Evolutionary conservation across 2,329 filamentous ascomycete species (phyloP).

Genomic region (Penicillium concentricum): DNA sequence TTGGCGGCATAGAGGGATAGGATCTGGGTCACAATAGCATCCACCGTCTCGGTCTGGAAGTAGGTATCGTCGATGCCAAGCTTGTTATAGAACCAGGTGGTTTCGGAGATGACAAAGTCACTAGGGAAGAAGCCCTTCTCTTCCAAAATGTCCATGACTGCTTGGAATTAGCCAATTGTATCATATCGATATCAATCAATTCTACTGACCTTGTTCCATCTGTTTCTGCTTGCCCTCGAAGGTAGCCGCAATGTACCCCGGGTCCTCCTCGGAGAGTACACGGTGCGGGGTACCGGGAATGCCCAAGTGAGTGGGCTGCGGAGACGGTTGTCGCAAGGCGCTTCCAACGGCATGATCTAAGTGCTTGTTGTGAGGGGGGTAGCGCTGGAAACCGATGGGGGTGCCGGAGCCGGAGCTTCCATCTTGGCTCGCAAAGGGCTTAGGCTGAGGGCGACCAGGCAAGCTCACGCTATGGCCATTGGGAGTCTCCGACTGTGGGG

Average conservation of each 20-base stretch:
- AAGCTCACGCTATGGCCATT: constrained; percentile 24
- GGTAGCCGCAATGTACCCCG: constrained; percentile 90
- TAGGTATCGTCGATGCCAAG: constrained; percentile 98
- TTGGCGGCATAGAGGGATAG: constrained; percentile 96
- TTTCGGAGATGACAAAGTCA: constrained; percentile 79
- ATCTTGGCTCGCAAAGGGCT: constrained; percentile 35
- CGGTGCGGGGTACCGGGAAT: constrained; percentile 70
- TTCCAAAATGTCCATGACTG: constrained; percentile 78
- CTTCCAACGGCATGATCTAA: constrained; percentile 55
- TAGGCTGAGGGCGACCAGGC: constrained; percentile 31
- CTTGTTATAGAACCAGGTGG: constrained; percentile 95
- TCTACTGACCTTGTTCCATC: constrained; percentile 70
- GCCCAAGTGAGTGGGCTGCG: constrained; percentile 82
- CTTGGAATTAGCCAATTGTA: not conserved
- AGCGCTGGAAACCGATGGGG: constrained; percentile 44
- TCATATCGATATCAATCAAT: not conserved
- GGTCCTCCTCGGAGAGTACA: constrained; percentile 80
- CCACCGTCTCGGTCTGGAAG: constrained; percentile 84
- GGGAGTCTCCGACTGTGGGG: constrained; percentile 26
- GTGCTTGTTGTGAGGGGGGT: constrained; percentile 54
- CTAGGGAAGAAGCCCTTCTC: constrained; percentile 82
- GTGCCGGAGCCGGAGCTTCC: constrained; percentile 40
- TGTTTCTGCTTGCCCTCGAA: constrained; percentile 92
- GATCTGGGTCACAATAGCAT: constrained; percentile 89
- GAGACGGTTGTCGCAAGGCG: constrained; percentile 70